phyloP scores from a whole-genome alignment of 345 rosid species.

The Punica granatum region DNA sequence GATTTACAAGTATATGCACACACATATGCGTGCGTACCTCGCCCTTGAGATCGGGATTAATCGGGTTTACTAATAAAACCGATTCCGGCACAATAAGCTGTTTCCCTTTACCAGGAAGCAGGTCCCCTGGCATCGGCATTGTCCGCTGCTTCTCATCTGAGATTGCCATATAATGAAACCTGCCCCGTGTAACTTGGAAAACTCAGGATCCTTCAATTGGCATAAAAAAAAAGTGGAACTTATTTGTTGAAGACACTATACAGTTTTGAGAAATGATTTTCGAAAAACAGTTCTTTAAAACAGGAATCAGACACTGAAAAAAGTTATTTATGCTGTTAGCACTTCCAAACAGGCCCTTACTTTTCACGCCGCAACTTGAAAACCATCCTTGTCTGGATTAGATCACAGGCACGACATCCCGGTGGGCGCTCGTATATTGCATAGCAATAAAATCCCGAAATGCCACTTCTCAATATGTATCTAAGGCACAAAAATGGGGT shows the following conservation, averaged over 20 bases:
- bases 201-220: not conserved
- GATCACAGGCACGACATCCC: constrained; percentile 23
- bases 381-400: constrained; percentile 31
- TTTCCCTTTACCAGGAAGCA: constrained; percentile 24
- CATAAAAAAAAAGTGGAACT: not conserved
- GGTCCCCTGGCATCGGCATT: constrained; percentile 39
- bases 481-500: constrained; percentile 9
- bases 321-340: not conserved
- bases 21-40: constrained; percentile 12
- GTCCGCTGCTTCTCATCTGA: constrained; percentile 29
- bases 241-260: not conserved
- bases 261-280: not conserved
- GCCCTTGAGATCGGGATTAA: constrained; percentile 34
- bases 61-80: constrained; percentile 26
- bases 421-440: constrained; percentile 24
- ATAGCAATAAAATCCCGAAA: constrained; percentile 32
- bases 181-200: not conserved
- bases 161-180: constrained; percentile 41
- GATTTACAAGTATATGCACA: not conserved
- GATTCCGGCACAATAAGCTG: constrained; percentile 27
- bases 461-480: constrained; percentile 27
- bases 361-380: constrained; percentile 24
- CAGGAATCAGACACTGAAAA: not conserved
- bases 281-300: not conserved
- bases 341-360: constrained; percentile 5